Evolutionary conservation across 352 stramenopile species (phyloP), one percentile per base, ranked within the genome.

Genomic region (Globisporangium alternatum): DNA sequence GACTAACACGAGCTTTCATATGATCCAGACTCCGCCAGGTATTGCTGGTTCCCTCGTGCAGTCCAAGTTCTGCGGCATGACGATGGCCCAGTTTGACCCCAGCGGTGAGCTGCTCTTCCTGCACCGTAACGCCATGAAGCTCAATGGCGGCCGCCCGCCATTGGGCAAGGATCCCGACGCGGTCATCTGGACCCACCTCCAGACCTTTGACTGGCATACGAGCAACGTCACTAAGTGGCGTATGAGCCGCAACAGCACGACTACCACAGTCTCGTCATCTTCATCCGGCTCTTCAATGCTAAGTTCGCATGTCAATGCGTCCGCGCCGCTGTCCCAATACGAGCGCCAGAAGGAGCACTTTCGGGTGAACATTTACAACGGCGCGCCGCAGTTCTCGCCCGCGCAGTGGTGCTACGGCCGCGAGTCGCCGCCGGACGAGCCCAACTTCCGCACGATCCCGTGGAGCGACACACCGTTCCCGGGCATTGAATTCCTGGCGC

Each of bases 111-210:
- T 86, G 3, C 51, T 86, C 19, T 89, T 89, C 35, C 56, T 89
- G 43, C 80, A 89, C 56, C 74, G 78, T n/a, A 89, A 89, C 17
- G 60, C 67, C 21, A 66, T 64, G 52, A 89, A 87, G 55, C 70
- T 77, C 25, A 55, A 68, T 21, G 61, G 56, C 15, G 63, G 63
- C 8, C 61, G 61, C 5, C 53, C 61, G 1, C 13, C 41, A 1
- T 22, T 44, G 8, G 64, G 59, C 22, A 55, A 65, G 19, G 43
- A 62, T 10, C 37, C 49, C 0, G 58, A 70, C 33, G 13, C 64
- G 6, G 5, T 28, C 28, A 62, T 67, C 39, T 70, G 64, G 64
- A 67, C 58, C 22, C 64, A 70, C 48, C 28, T 70, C 4, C 64
- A 70, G 64, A 61, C 48, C 30, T 70, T 70, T 28, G 35, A 37